phyloP scores from a whole-genome alignment of 2,329 filamentous ascomycete species.

The Fusarium circinatum region DNA sequence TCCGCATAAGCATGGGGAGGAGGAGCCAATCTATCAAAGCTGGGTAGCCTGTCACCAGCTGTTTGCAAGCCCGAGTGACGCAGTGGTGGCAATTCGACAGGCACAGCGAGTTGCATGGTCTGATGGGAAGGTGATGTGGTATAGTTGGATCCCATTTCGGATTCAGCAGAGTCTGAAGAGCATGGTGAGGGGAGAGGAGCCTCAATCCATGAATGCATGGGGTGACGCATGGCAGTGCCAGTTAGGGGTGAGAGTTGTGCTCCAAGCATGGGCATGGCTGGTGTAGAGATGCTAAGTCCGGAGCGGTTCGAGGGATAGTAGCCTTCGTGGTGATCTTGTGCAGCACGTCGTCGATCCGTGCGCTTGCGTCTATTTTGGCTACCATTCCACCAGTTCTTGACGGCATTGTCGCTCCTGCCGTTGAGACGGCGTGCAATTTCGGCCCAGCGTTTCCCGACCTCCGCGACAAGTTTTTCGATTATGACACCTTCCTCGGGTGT shows the following conservation, averaged over 20 bases:
- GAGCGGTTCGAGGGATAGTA: conserved; percentile 40
- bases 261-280: conserved; percentile 22
- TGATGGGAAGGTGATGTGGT: conserved; percentile 65
- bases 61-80: conserved; percentile 6
- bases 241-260: conserved; percentile 28
- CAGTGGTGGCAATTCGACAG: conserved; percentile 56
- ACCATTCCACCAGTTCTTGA: conserved; percentile 99
- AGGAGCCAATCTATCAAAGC: conserved; percentile 37
- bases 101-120: conserved; percentile 50
- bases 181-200: conserved; percentile 52
- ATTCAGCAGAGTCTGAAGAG: conserved; percentile 64
- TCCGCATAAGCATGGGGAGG: conserved; percentile 19
- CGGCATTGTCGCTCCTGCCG: conserved; percentile 91
- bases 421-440: conserved; percentile 86
- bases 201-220: conserved; percentile 42
- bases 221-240: conserved; percentile 37
- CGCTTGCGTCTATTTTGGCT: conserved; percentile 83
- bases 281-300: conserved; percentile 45
- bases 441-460: conserved; percentile 90
- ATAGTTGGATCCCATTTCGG: conserved; percentile 73
- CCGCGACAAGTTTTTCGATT: conserved; percentile 80
- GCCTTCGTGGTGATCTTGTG: conserved; percentile 36
- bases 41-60: conserved; percentile 44
- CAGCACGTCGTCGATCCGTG: conserved; percentile 53
- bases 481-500: conserved; percentile 73